Evolutionary conservation across 345 rosid species (phyloP).

Genomic region (Psidium guajava): DNA sequence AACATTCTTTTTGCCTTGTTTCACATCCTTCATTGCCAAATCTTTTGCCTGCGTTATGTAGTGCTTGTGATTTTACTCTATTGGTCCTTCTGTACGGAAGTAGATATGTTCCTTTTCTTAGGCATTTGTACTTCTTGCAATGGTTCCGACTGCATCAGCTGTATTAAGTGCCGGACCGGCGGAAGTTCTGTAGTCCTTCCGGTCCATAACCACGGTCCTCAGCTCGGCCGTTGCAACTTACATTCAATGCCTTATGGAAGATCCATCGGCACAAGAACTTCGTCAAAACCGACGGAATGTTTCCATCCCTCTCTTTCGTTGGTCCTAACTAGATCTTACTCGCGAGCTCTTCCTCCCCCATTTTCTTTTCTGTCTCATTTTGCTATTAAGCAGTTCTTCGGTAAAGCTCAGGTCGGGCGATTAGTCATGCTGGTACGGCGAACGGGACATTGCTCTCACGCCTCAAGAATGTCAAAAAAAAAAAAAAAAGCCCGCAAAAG

Average conservation of each 20-base stretch:
- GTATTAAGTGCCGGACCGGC: not conserved
- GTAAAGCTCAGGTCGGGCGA: not conserved
- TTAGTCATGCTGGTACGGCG: not conserved
- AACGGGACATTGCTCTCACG: not conserved
- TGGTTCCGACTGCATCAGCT: not conserved
- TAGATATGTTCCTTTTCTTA: not conserved
- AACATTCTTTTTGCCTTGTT: not conserved
- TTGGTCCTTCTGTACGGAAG: not conserved
- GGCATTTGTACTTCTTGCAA: not conserved
- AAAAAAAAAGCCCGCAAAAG: not conserved
- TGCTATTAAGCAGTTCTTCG: fast-evolving
- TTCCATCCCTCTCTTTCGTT: not conserved
- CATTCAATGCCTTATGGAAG: not conserved
- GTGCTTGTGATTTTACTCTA: not conserved
- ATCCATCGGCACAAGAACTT: not conserved
- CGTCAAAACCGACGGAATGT: not conserved
- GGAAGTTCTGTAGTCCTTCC: not conserved
- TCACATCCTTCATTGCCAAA: not conserved
- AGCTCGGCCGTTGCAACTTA: not conserved
- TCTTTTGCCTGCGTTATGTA: not conserved
- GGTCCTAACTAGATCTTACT: not conserved
- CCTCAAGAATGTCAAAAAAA: not conserved
- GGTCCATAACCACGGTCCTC: not conserved
- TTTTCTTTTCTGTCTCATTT: not conserved
- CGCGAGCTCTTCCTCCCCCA: not conserved